Base-by-base conservation (phyloP, 495 filamentous ascomycete species). In the Podospora sp. region DNA sequence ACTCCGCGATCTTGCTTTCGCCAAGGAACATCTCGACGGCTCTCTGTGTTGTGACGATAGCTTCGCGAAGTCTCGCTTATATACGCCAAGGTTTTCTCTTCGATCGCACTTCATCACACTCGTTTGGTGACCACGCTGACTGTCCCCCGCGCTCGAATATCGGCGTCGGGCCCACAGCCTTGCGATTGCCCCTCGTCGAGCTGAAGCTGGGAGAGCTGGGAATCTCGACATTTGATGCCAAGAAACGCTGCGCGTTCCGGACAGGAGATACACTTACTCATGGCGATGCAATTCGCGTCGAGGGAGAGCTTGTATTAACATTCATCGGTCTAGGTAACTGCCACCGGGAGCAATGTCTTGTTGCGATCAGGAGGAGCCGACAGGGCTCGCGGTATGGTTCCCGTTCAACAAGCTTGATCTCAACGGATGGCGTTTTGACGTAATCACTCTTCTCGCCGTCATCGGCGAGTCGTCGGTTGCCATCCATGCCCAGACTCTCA, bases 381-480 rank as follows among this genome's bases (percentile, higher is more conserved):
- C 68, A 9, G 59, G 65, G 9, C 61, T 66, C 3, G 40, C 52
- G 1, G 60, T 18, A 35, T 82, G 80, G 80, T 82, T 83, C 68
- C 76, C 80, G 25, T 73, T 60, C 27, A 78, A 74, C 27, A 61
- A 65, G 24, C 61, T 60, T 49, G 73, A 80, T 29, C 75, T 75
- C 9, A 71, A 73, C 24, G 82, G 79, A 27, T 86, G 84, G 84
- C 79, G 82, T 25, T 80, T 89, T 66, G 87, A 90, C 72, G 84
- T 89, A 49, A 86, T 90, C 63, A 84, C 83, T 33, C 80, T 90
- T 3, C 82, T 90, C 60, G 87, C 88, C 57, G 84, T 89, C 67
- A 85, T 89, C 66, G 88, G 88, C 69, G 87, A 89, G 69, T 81
- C 81, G 16, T 80, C 83, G 4, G 84, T 89, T 53, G 80, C 81